These are phyloP conservation scores for Torulaspora microellipsoides DNA, from an alignment of 805 yeast genomes.

Conservation along the genomic window DNA sequence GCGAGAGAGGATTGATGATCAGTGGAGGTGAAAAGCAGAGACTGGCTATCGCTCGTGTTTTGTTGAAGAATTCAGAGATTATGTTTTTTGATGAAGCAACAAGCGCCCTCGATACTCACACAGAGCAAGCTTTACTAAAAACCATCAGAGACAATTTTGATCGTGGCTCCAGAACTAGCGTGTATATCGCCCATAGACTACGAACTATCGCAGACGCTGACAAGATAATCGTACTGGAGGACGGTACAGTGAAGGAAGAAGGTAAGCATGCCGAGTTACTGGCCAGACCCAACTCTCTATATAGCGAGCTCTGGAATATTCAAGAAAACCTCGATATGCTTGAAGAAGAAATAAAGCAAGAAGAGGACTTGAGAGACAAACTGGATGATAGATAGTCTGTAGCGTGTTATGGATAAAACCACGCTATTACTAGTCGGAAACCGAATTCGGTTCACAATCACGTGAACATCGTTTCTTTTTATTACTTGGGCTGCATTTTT, in stretches of 20 bases:
- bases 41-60: conserved; percentile 86
- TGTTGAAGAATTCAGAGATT: conserved; percentile 80
- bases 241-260: conserved; percentile 79
- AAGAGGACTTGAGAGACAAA: conserved; percentile 13
- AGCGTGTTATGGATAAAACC: no score
- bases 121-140: conserved; percentile 77
- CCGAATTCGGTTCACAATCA: no score
- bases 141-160: conserved; percentile 68
- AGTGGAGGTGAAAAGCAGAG: conserved; percentile 99
- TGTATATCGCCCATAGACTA: conserved; percentile 89
- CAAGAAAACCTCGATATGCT: conserved; percentile 72
- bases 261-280: conserved; percentile 74
- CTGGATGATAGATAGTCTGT: background rate
- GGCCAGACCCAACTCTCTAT: conserved; percentile 52
- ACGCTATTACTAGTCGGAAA: background rate
- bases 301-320: conserved; percentile 81
- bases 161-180: conserved; percentile 60
- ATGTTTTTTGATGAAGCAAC: conserved; percentile 97
- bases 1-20: conserved; percentile 98
- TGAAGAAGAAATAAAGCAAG: conserved; percentile 34
- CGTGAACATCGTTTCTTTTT: conserved; percentile 4
- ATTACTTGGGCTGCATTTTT: no score
- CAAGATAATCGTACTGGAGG: conserved; percentile 79
- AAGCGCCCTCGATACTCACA: conserved; percentile 92
- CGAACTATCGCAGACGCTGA: conserved; percentile 93